Conservation (phyloP, 257 asterid genomes). For the Solanum corneliomulleri region DNA sequence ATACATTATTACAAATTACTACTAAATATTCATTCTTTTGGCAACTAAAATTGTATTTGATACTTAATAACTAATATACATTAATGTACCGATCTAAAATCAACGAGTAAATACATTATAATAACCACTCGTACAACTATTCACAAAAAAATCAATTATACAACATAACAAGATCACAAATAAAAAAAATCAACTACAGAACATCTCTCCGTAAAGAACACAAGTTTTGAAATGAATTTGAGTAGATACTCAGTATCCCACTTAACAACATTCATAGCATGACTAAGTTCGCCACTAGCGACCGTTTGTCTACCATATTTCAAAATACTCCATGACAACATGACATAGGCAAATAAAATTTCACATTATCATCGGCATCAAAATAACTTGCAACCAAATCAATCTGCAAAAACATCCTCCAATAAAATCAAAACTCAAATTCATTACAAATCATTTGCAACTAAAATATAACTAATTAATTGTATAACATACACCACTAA, state of each 20-base stretch:
- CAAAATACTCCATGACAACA: conserved; percentile 86
- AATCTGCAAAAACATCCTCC: conserved; percentile 30
- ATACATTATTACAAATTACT: too few relatives aligned
- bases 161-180: too few relatives aligned
- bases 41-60: too few relatives aligned
- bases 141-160: too few relatives aligned
- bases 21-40: too few relatives aligned
- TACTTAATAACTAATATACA: too few relatives aligned
- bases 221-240: conserved; percentile 78
- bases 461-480: neutral
- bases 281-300: conserved; percentile 59
- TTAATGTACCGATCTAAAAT: too few relatives aligned
- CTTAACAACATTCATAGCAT: conserved; percentile 76
- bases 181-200: too few relatives aligned
- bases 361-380: conserved; percentile 95
- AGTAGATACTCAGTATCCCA: conserved; percentile 97
- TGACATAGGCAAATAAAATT: conserved; percentile 94
- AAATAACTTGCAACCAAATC: conserved; percentile 94
- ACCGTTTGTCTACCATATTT: conserved; percentile 78
- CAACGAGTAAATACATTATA: too few relatives aligned
- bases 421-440: neutral
- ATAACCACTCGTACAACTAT: too few relatives aligned
- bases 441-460: neutral
- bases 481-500: conserved; percentile 34
- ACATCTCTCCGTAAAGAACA: conserved; percentile 69